Base-by-base conservation (phyloP, 345 rosid species). In the Mallotus nudiflorus region DNA sequence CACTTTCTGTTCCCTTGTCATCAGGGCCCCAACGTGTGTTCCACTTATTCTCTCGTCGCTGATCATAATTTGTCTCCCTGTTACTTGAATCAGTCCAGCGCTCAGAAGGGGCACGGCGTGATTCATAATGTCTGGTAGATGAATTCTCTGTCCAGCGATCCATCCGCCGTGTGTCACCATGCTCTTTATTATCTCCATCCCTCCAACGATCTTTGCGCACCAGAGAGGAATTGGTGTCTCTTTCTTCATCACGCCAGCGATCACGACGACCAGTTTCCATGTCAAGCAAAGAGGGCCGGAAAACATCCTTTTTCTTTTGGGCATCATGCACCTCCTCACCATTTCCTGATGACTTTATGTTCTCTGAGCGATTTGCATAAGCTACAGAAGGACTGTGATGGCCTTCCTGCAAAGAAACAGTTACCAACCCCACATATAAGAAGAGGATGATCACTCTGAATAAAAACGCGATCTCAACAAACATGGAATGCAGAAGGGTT, bases 1-100 rank as follows among this genome's bases (percentile, higher is more conserved):
- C 69, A 63, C 75, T 84, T 57, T 89, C 93, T 45, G 70, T 58
- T 56, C 78, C 96, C 76, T 85, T 95, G 49, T 86, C 85, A 61
- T 85, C 96, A 78, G 96, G 98, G 0, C 99, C 98, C 96, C 99
- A 95, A 69, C 96, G 94, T 44, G 97, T 81, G 83, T 89, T 95
- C 98, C 99, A 95, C 85, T 95, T 95, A 88, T 88, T 90, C 81
- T 92, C 99, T 20, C 97, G 92, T 44, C 93, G 85, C 81, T 89
- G 98, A 66, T 90, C 97, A 72, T 87, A 65, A 62, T 63, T 88
- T 68, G 81, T 71, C 52, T 92, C 99, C 87, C 82, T 87, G 82
- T 84, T 88, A 59, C 86, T 81, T 31, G 88, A 82, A 75, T 95
- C 98, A 72, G 82, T 78, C 92, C 99, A 87, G 40, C 90, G 88